phyloP scores from a whole-genome alignment of 768 basidiomycete genomes.

The Naganishia randhawae region DNA sequence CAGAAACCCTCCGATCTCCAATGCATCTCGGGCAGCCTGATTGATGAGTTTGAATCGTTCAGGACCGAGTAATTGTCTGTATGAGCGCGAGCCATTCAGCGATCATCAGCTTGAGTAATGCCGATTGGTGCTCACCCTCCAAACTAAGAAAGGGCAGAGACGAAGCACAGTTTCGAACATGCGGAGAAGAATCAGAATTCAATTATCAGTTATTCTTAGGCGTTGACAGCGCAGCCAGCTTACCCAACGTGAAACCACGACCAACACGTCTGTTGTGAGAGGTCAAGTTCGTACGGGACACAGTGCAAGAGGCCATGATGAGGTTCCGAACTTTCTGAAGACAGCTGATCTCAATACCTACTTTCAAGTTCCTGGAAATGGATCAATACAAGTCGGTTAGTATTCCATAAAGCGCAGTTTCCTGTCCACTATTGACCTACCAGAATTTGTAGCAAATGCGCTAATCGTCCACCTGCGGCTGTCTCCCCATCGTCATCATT shows the following conservation, averaged over 20 bases:
- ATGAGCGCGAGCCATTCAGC: background rate
- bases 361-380: constrained; percentile 16
- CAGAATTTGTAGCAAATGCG: constrained; percentile 83
- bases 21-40: constrained; percentile 84
- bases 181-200: background rate
- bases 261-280: constrained; percentile 61
- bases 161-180: background rate
- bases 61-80: constrained; percentile 65
- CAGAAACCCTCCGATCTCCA: constrained; percentile 82
- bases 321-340: constrained; percentile 22
- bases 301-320: constrained; percentile 53
- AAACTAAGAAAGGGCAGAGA: constrained; percentile 2
- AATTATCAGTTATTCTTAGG: background rate
- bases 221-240: background rate
- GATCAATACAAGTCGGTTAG: background rate
- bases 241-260: constrained; percentile 79
- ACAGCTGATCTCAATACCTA: constrained; percentile 3
- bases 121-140: constrained; percentile 24
- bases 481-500: constrained; percentile 94
- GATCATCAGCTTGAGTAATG: too few relatives aligned
- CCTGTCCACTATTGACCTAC: constrained; percentile 51
- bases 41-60: constrained; percentile 79
- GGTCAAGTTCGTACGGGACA: background rate
- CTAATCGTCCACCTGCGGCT: constrained; percentile 82
- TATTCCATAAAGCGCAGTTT: background rate